Evolutionary conservation across 1,284 basidiomycete genomes (phyloP).

Genomic region (Cryptococcus deneoformans): DNA sequence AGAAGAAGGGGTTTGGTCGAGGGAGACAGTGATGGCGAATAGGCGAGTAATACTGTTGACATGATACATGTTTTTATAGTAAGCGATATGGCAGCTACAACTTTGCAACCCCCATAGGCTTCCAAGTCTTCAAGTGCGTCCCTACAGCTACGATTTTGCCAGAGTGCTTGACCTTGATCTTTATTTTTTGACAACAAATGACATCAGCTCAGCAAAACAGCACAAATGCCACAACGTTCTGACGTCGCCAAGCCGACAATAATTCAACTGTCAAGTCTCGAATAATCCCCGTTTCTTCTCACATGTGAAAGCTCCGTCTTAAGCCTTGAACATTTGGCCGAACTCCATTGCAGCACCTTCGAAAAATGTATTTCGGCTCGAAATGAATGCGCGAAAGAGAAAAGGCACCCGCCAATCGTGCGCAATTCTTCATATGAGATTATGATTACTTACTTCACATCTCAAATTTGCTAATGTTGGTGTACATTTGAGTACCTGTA

Average conservation of each 20-base stretch:
- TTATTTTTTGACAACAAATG: background rate
- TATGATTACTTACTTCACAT: conserved; percentile 12
- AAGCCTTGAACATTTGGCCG: background rate
- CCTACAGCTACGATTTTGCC: conserved; percentile 21
- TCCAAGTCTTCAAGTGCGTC: conserved; percentile 31
- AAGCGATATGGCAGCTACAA: background rate
- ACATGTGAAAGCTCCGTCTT: background rate
- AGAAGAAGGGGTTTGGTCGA: conserved; percentile 23
- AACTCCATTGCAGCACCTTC: too few species aligned
- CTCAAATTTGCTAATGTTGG: conserved; percentile 11
- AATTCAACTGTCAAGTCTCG: too few species aligned
- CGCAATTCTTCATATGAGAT: too few species aligned
- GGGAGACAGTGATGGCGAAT: conserved; percentile 29
- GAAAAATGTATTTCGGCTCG: too few species aligned
- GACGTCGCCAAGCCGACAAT: too few species aligned
- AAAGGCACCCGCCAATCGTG: too few species aligned
- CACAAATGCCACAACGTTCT: too few species aligned
- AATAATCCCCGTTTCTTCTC: too few species aligned
- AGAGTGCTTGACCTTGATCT: conserved; percentile 19
- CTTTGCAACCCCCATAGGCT: conserved; percentile 4
- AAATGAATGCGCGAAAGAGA: too few species aligned
- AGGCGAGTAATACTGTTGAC: conserved; percentile 4
- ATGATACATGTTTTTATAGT: too few species aligned
- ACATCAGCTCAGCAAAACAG: background rate
- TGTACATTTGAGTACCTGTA: conserved; percentile 17